These are phyloP conservation scores for Magnolia officinalis DNA, from an alignment of 164 flowering plant species.

Conservation along the genomic window DNA sequence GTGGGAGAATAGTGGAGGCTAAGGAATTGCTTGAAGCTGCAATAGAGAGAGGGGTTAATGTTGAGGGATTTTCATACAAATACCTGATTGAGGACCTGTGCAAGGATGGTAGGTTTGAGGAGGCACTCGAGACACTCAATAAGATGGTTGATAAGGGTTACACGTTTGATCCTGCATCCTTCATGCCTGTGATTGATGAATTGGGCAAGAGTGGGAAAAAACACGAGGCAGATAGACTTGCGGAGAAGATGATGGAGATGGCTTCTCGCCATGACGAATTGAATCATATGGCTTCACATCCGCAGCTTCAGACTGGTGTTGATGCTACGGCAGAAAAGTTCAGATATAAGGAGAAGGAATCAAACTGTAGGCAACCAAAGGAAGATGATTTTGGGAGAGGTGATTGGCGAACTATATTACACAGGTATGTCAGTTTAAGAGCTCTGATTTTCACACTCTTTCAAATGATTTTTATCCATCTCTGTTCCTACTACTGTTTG, in stretches of 20 bases:
- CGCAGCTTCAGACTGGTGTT: conserved; percentile 14
- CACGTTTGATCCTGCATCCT: conserved; percentile 74
- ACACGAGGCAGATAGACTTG: conserved; percentile 65
- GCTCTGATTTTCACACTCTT: background rate
- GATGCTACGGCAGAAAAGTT: conserved; percentile 19
- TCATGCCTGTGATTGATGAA: conserved; percentile 84
- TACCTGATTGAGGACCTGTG: conserved; percentile 65
- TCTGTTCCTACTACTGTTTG: background rate
- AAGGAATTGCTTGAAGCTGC: conserved; percentile 51
- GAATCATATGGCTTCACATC: background rate
- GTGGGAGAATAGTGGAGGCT: conserved; percentile 59
- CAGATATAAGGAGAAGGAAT: conserved; percentile 17
- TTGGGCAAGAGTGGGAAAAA: conserved; percentile 64
- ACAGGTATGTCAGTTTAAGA: conserved; percentile 46
- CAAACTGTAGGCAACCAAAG: conserved; percentile 17
- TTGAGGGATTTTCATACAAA: conserved; percentile 58
- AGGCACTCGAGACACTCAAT: conserved; percentile 48
- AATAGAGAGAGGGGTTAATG: conserved; percentile 44
- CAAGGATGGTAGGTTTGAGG: conserved; percentile 48
- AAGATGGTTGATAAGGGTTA: conserved; percentile 55
- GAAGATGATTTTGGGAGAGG: conserved; percentile 23
- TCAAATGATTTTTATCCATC: background rate
- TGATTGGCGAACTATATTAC: conserved; percentile 62
- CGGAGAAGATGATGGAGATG: conserved; percentile 82
- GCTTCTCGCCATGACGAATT: conserved; percentile 25